These are phyloP conservation scores for Eutrema japonicum DNA, from an alignment of 345 rosid species.

Conservation along the genomic window DNA sequence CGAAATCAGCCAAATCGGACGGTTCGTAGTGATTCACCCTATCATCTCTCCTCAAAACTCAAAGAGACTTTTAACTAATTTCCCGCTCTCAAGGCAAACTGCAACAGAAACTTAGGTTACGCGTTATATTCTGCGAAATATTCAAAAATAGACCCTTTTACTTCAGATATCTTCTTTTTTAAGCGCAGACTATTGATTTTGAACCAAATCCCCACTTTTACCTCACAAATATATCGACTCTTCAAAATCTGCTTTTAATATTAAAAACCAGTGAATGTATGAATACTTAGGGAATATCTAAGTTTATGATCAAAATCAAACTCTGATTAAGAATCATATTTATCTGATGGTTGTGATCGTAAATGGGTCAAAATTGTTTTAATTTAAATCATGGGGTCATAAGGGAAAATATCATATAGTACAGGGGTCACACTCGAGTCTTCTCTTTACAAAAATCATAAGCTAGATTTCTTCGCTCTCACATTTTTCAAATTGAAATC, in stretches of 20 bases:
- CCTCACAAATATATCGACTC: background rate
- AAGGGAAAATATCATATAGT: background rate
- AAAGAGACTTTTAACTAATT: constrained; percentile 32
- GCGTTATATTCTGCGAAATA: background rate
- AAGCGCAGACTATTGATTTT: background rate
- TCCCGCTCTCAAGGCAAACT: constrained; percentile 43
- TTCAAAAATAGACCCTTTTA: constrained; percentile 1
- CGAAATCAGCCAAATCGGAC: constrained; percentile 22
- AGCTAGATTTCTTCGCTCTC: constrained; percentile 37
- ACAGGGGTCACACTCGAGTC: background rate
- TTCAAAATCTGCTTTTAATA: background rate
- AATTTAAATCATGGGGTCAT: constrained; percentile 2
- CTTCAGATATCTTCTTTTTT: background rate
- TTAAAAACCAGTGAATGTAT: background rate
- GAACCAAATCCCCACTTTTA: background rate
- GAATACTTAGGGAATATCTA: background rate
- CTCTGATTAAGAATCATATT: background rate
- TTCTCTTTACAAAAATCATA: background rate
- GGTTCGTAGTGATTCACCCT: background rate
- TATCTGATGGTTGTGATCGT: background rate
- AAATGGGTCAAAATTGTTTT: background rate
- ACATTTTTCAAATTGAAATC: constrained; percentile 14
- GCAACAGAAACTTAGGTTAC: constrained; percentile 33
- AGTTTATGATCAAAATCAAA: background rate
- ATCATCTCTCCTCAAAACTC: constrained; percentile 19